phyloP scores from a whole-genome alignment of 495 filamentous ascomycete genomes.

The Margaritispora aquatica region DNA sequence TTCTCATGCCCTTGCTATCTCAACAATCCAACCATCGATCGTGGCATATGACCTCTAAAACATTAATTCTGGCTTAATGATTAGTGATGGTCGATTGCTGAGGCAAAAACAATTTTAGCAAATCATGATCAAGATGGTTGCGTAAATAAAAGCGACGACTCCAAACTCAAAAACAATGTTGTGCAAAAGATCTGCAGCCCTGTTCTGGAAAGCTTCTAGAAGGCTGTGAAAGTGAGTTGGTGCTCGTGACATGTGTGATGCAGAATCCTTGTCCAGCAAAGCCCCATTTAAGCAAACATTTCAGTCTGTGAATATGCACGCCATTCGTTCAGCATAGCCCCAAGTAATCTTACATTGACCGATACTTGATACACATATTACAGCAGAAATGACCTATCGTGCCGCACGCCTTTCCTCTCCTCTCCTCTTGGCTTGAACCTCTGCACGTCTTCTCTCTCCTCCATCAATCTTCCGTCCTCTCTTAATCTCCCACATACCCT shows the following conservation, averaged over 20 bases:
- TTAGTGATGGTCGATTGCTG: neutral
- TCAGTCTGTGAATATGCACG: neutral
- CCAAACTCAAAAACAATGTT: neutral
- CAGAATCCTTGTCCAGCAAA: neutral
- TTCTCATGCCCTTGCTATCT: neutral
- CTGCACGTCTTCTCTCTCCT: slow-evolving; percentile 82
- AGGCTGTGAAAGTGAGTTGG: neutral
- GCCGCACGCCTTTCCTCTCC: slow-evolving; percentile 19
- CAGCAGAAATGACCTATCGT: slow-evolving; percentile 1
- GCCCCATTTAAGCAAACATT: neutral
- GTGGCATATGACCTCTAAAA: neutral
- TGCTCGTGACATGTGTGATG: neutral
- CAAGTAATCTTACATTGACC: slow-evolving; percentile 15
- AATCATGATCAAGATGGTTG: neutral
- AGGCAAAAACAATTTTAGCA: neutral
- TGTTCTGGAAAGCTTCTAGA: slow-evolving; percentile 14
- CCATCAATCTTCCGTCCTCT: slow-evolving; percentile 91
- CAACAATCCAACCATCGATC: neutral
- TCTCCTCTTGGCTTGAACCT: slow-evolving; percentile 67
- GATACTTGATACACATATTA: neutral
- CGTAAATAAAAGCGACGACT: neutral
- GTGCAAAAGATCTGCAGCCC: slow-evolving; percentile 12
- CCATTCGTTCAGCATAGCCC: slow-evolving; percentile 8
- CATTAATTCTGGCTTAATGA: neutral
- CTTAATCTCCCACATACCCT: slow-evolving; percentile 83